Percentiles rank a stretch among this genome's conserved stretches.
Conservation (phyloP, 2,329 filamentous ascomycete species). For the Cladosporium sp. region DNA sequence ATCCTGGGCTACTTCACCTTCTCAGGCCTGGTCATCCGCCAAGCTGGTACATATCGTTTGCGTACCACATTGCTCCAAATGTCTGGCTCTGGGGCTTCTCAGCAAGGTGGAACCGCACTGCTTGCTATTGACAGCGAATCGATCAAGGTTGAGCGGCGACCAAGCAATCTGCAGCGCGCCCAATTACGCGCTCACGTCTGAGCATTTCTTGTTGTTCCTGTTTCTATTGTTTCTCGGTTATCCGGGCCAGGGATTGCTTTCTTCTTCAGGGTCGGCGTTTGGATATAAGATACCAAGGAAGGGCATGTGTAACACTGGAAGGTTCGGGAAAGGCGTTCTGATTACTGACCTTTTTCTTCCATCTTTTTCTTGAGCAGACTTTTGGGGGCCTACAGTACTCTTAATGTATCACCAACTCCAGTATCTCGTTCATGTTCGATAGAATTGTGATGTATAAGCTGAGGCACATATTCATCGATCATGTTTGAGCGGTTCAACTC, state of each 20-base stretch:
- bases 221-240: not conserved
- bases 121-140: constrained; percentile 27
- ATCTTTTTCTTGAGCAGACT: too few relatives aligned
- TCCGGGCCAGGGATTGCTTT: constrained; percentile 3
- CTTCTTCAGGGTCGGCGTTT: constrained; percentile 1
- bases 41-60: constrained; percentile 27
- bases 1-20: constrained; percentile 30
- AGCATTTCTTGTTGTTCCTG: not conserved
- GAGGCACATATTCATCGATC: too few relatives aligned
- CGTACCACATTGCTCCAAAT: constrained; percentile 29
- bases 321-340: too few relatives aligned
- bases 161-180: not conserved
- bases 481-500: too few relatives aligned
- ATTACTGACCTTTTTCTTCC: too few relatives aligned
- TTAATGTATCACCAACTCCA: too few relatives aligned
- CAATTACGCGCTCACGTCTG: constrained; percentile 1
- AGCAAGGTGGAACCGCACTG: constrained; percentile 20
- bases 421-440: too few relatives aligned
- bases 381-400: too few relatives aligned
- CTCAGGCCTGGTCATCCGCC: constrained; percentile 27
- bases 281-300: constrained; percentile 12
- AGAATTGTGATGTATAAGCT: too few relatives aligned
- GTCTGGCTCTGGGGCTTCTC: constrained; percentile 18
- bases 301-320: too few relatives aligned
- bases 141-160: constrained; percentile 27